Evolutionary conservation across 2,329 filamentous ascomycete species (phyloP).

Genomic region (Trichoderma harzianum): DNA sequence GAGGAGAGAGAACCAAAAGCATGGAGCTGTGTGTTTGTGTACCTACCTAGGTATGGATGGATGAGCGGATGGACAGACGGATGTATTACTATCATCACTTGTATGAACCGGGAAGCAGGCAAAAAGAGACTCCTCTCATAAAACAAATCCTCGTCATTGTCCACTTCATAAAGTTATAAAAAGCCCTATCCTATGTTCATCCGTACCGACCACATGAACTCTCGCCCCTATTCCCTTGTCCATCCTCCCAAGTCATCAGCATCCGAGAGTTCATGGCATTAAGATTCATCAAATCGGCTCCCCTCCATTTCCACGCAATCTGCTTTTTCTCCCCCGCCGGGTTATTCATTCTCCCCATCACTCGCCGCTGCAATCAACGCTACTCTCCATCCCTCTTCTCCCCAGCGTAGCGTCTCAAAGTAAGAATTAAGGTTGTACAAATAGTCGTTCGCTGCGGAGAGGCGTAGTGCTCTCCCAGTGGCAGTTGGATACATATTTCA

Average conservation of each 20-base stretch:
- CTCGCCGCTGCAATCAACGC: slow-evolving; percentile 3
- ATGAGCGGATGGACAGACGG: background rate
- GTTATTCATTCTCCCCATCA: background rate
- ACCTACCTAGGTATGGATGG: too few species aligned
- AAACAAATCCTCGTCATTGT: background rate
- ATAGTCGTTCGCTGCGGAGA: slow-evolving; percentile 15
- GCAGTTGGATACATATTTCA: slow-evolving; percentile 14
- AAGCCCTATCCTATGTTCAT: slow-evolving; percentile 17
- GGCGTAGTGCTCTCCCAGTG: background rate
- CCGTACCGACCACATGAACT: slow-evolving; percentile 9
- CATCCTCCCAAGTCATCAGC: background rate
- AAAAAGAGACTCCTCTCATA: background rate
- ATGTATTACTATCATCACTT: background rate
- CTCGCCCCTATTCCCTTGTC: background rate
- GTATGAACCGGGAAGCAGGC: background rate
- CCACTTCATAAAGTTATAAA: slow-evolving; percentile 11
- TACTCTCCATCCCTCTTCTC: background rate
- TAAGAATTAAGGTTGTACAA: slow-evolving; percentile 18
- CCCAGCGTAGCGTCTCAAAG: slow-evolving; percentile 9
- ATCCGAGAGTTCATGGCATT: slow-evolving; percentile 14
- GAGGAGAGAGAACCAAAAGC: background rate
- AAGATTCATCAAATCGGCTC: background rate
- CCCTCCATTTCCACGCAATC: background rate
- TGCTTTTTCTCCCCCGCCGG: background rate
- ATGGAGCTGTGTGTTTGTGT: too few species aligned